Evolutionary conservation across 371 early-diverging fungal species (phyloP), one percentile per base, ranked within the genome.

Genomic region (Choanephora cucurbitarum): DNA sequence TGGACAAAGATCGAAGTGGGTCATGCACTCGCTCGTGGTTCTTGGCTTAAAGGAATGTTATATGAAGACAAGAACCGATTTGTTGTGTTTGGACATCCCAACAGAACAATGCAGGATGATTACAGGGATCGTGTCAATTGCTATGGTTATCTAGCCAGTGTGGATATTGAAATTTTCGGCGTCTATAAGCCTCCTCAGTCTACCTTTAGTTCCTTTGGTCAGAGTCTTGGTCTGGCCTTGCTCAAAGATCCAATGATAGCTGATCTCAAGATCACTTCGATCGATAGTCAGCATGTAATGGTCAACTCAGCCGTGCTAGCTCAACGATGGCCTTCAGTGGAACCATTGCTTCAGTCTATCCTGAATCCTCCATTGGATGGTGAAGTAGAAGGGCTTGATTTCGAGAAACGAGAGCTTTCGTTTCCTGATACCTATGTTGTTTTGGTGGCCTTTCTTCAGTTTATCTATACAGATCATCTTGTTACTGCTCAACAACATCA

Each of bases 1-100:
- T 91, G 92, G 92, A 73, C 80, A 17, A 79, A 86, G 1, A 71
- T 91, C 23, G 79, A 81, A 43, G 84, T 84, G 19, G 90, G 88
- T 0, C 74, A 84, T 3, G 76, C 69, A 22, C 78, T 89, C 34
- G 62, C 70, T 24, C 64, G 75, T 22, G 90, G 90, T 8, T 84
- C 89, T 13, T 91, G 92, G 92, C 76, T 88, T 60, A 78, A 81
- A 45, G 88, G 87, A 5, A 49, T 85, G 3, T 55, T 89, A 6
- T 75, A 79, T 47, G 81, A 85, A 17, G 58, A 57, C 22, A 72
- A 71, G 5, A 86, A 88, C 41, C 78, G 75, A 17, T 84, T 85
- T 55, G 55, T 88, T 21, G 81, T 90, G 34, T 89, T 91, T 73
- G 92, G 92, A 23, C 82, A 90, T 66, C 84, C 81, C 23, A 69